phyloP scores from a whole-genome alignment of 1,284 basidiomycete genomes.

The Takashimella tepidaria region DNA sequence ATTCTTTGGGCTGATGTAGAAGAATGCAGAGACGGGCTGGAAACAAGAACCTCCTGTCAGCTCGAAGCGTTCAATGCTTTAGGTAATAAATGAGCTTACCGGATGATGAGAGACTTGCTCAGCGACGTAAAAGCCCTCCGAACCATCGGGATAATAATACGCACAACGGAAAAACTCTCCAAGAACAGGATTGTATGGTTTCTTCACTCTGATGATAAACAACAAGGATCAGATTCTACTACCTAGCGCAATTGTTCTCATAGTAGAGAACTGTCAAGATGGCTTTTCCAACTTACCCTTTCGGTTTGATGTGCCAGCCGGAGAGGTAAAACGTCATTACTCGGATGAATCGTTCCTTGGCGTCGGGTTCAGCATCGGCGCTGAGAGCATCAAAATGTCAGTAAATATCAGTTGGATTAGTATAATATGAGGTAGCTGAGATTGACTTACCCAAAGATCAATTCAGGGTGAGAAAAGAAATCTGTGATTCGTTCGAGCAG shows the following conservation, averaged over 20 bases:
- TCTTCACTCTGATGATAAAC: slow-evolving; percentile 86
- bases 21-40: slow-evolving; percentile 86
- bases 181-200: slow-evolving; percentile 97
- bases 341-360: slow-evolving; percentile 85
- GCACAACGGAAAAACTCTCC: slow-evolving; percentile 97
- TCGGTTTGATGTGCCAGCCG: slow-evolving; percentile 99
- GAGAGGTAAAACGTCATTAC: slow-evolving; percentile 93
- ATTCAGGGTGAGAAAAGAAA: slow-evolving; percentile 98
- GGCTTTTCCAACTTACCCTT: slow-evolving; percentile 63
- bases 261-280: too few species aligned
- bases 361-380: slow-evolving; percentile 53
- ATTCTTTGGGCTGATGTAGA: slow-evolving; percentile 92
- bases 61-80: too few species aligned
- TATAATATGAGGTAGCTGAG: neutral
- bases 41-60: too few species aligned
- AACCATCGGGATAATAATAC: slow-evolving; percentile 88
- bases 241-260: too few species aligned
- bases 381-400: slow-evolving; percentile 18
- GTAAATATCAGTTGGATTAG: neutral
- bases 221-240: neutral
- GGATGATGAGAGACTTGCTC: slow-evolving; percentile 67
- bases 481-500: slow-evolving; percentile 96
- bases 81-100: slow-evolving; percentile 20
- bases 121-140: slow-evolving; percentile 91
- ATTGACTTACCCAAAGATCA: slow-evolving; percentile 62